Percentiles rank a stretch among this genome's conserved stretches.
Conservation (phyloP, 106 monocot genomes). For the Dendrobium chrysotoxum region DNA sequence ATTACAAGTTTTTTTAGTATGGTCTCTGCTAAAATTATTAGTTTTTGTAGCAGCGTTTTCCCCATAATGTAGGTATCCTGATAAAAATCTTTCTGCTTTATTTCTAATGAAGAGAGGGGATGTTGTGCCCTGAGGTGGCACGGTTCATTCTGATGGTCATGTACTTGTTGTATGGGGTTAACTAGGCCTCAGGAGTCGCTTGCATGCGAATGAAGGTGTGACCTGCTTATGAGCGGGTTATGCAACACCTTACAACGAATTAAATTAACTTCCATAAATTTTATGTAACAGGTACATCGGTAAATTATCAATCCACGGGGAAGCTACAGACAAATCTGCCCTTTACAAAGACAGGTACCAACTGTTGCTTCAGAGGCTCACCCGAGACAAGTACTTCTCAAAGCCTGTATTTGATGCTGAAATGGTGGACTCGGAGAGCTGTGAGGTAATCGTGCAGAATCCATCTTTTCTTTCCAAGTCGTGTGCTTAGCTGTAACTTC, state of each 20-base stretch:
- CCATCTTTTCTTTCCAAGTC: background rate
- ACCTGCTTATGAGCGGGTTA: background rate
- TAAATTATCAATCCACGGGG: constrained; percentile 72
- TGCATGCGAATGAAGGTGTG: too few species aligned
- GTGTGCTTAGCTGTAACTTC: background rate
- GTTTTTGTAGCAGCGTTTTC: too few species aligned
- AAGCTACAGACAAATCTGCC: constrained; percentile 67
- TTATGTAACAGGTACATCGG: constrained; percentile 47
- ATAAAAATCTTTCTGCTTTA: too few species aligned
- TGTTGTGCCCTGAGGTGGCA: too few species aligned
- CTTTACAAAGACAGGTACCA: constrained; percentile 85
- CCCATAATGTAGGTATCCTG: too few species aligned
- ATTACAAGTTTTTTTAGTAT: too few species aligned
- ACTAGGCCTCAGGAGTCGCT: too few species aligned
- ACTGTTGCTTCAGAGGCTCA: constrained; percentile 68
- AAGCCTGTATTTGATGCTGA: constrained; percentile 67
- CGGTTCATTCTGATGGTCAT: too few species aligned
- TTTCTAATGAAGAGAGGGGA: too few species aligned
- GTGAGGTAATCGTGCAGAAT: constrained; percentile 43
- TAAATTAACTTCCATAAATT: background rate
- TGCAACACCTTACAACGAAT: background rate
- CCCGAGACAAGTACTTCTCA: constrained; percentile 84
- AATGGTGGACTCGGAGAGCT: constrained; percentile 39
- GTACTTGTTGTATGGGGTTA: too few species aligned
- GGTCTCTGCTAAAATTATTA: too few species aligned